Conservation (phyloP, 257 asterid species). For the Solanum rostratum region DNA sequence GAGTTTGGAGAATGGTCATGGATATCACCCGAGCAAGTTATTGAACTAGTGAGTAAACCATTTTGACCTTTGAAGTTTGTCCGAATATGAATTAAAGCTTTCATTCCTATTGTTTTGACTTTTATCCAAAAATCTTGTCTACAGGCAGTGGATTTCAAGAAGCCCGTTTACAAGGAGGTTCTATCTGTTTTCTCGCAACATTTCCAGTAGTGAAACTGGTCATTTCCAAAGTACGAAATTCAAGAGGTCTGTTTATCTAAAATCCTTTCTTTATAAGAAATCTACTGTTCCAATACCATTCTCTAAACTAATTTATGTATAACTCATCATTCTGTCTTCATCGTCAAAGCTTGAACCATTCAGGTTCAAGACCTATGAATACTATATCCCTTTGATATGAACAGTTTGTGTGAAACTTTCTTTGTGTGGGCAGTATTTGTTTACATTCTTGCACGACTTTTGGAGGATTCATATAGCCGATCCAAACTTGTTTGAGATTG, state of each 20-base stretch:
- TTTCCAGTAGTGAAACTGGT: conserved; percentile 27
- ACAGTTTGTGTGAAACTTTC: background rate
- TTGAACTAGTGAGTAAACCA: conserved; percentile 42
- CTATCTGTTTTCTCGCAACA: conserved; percentile 52
- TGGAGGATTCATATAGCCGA: background rate
- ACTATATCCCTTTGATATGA: background rate
- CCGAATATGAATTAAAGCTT: background rate
- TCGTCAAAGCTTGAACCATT: background rate
- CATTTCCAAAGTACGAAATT: background rate
- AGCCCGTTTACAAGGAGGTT: conserved; percentile 79
- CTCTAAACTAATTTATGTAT: background rate
- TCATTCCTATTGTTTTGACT: background rate
- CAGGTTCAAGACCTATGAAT: background rate
- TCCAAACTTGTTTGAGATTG: background rate
- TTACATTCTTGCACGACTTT: background rate
- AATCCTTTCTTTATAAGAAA: background rate
- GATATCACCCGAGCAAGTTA: conserved; percentile 68
- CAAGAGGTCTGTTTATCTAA: background rate
- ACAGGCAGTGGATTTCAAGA: conserved; percentile 96
- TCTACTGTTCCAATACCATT: background rate
- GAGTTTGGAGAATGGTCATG: conserved; percentile 97
- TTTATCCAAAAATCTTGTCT: background rate
- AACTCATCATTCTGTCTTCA: background rate
- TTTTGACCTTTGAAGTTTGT: background rate
- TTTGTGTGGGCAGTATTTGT: background rate